A percentile compares a stretch with the other conserved stretches of the same genome.
phyloP scores from a whole-genome alignment of 805 yeast genomes.

The Wickerhamomyces chaumierensis region DNA sequence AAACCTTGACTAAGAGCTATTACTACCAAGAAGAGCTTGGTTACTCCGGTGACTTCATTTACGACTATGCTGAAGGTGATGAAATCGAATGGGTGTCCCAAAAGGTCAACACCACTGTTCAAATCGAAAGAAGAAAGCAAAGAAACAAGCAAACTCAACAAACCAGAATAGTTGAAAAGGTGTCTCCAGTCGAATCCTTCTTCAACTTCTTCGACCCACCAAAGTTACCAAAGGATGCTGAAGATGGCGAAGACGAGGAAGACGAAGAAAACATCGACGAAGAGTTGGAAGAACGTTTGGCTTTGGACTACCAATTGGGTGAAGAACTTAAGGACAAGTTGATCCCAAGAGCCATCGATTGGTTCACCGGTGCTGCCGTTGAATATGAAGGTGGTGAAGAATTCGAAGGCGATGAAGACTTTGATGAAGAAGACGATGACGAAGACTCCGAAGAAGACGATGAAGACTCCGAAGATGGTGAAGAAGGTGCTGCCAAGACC shows the following conservation, averaged over 20 bases:
- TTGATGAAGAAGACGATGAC: slow-evolving; percentile 28
- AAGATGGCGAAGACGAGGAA: slow-evolving; percentile 41
- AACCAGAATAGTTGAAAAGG: slow-evolving; percentile 89
- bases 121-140: slow-evolving; percentile 90
- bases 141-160: slow-evolving; percentile 94
- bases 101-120: slow-evolving; percentile 74
- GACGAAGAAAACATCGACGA: slow-evolving; percentile 54
- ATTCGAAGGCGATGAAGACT: slow-evolving; percentile 26
- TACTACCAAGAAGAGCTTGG: slow-evolving; percentile 91
- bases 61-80: slow-evolving; percentile 92
- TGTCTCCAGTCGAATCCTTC: slow-evolving; percentile 90
- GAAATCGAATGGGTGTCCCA: slow-evolving; percentile 75
- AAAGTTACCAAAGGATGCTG: slow-evolving; percentile 39
- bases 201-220: slow-evolving; percentile 96
- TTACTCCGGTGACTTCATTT: slow-evolving; percentile 90
- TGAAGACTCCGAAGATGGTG: slow-evolving; percentile 23
- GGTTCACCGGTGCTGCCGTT: slow-evolving; percentile 97
- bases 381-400: slow-evolving; percentile 56
- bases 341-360: slow-evolving; percentile 92
- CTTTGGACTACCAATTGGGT: slow-evolving; percentile 89
- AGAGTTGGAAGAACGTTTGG: slow-evolving; percentile 75
- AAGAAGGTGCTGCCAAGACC: slow-evolving; percentile 22
- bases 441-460: slow-evolving; percentile 26
- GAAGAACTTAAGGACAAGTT: slow-evolving; percentile 93
- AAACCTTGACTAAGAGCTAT: slow-evolving; percentile 69